phyloP scores from a whole-genome alignment of 768 basidiomycete genomes.

The Psilocybe azurescens region DNA sequence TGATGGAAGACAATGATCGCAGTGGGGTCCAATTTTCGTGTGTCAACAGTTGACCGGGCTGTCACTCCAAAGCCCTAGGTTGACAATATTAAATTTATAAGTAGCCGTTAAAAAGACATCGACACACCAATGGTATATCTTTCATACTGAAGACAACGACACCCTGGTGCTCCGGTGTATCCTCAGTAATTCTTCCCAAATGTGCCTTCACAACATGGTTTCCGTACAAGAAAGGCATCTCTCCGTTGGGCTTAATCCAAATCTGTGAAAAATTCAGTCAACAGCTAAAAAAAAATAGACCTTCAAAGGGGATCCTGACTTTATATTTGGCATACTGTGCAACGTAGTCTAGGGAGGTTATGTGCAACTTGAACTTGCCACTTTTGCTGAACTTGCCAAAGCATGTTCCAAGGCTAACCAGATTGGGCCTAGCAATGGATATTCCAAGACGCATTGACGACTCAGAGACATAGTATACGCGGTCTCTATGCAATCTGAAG shows the following conservation, averaged over 20 bases:
- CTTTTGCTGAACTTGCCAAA: conserved; percentile 98
- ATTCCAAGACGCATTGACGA: conserved; percentile 92
- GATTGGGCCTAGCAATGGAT: conserved; percentile 90
- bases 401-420: conserved; percentile 93
- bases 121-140: conserved; percentile 86
- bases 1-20: conserved; percentile 99
- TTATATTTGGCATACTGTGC: conserved; percentile 99
- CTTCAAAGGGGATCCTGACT: conserved; percentile 47
- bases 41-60: conserved; percentile 93
- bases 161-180: conserved; percentile 98
- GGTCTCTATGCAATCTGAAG: conserved; percentile 92
- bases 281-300: background rate
- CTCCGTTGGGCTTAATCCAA: conserved; percentile 99
- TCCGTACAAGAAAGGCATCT: conserved; percentile 99
- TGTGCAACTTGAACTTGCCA: conserved; percentile 96
- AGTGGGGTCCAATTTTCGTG: conserved; percentile 95
- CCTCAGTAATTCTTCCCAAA: conserved; percentile 97
- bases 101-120: background rate
- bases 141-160: conserved; percentile 97
- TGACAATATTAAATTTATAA: conserved; percentile 12
- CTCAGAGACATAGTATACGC: conserved; percentile 97
- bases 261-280: conserved; percentile 53
- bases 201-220: conserved; percentile 99
- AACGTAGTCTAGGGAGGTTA: conserved; percentile 91
- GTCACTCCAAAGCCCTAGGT: conserved; percentile 96